Evolutionary conservation across 805 yeast species (phyloP), one percentile per base, ranked within the genome.

Genomic region (Suhomyces prunicola): DNA sequence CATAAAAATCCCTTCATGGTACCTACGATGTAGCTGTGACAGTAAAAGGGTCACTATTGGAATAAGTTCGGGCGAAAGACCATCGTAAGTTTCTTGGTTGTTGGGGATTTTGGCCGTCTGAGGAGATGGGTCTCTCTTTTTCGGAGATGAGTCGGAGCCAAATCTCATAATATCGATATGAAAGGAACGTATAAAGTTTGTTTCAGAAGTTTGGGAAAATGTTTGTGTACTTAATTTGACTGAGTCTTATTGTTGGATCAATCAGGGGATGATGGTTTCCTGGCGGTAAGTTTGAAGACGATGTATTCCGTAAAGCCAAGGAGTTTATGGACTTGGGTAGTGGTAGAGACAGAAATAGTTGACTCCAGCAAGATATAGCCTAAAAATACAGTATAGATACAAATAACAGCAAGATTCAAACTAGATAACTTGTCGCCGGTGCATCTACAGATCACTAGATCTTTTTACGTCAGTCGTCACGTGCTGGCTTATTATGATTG

Each of bases 1-100:
- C 87, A 87, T 82, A 63, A 88, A 83, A 2, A 86, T 82, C 50
- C 93, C 94, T 60, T 87, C 94, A 56, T 79, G 77, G 68, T 88
- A 88, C 46, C 90, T 78, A 56, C 96, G 78, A 64, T 86, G 90
- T 0, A 84, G 70, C 60, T 88, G 96, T 0, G 92, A 88, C 22
- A 89, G 79, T 17, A 88, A 67, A 13, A 88, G 70, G 0, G 94
- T 86, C 45, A 88, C 87, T 5, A 88, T 86, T 1, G 96, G 96
- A 4, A 82, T 73, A 47, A 82, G 64, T 58, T 81, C 86, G 2
- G 81, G 81, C 19, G 78, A 72, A 15, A 74, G 56, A 9, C 62
- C 72, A 33, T 67, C 70, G 10, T 57, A 40, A 41, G 54, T 63
- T 47, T 29, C 57, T 54, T 31, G 44, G 27, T 23, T 57, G 29